These are phyloP conservation scores for Penicillium sp. DNA, from an alignment of 2,329 filamentous ascomycete species.

Conservation along the genomic window DNA sequence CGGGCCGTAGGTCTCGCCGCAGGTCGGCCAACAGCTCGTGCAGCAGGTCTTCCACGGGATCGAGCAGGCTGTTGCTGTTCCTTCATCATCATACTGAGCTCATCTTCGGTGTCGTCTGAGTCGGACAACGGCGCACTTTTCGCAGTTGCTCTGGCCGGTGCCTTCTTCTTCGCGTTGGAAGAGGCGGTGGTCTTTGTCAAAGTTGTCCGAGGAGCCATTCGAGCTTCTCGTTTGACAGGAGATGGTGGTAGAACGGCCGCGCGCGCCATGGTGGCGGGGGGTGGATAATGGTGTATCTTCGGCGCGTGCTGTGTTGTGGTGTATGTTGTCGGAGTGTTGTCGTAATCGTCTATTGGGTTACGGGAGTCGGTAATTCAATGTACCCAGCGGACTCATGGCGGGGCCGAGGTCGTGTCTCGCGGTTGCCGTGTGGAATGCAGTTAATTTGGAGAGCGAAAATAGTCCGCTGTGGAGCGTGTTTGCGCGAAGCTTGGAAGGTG, in stretches of 20 bases:
- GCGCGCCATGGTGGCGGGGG: conserved; percentile 20
- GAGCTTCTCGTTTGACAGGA: conserved; percentile 18
- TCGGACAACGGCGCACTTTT: conserved; percentile 8
- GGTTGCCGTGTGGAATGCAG: conserved; percentile 8
- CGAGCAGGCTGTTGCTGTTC: conserved; percentile 8
- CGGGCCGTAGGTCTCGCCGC: conserved; percentile 1
- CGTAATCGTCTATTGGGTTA: conserved; percentile 4
- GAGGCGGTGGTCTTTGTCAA: conserved; percentile 15
- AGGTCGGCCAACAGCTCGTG: conserved; percentile 12
- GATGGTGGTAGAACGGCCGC: conserved; percentile 24
- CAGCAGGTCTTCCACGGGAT: conserved; percentile 11
- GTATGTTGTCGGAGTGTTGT: conserved; percentile 5
- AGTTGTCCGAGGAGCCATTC: conserved; percentile 17
- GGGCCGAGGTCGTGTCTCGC: conserved; percentile 2
- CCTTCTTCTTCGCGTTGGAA: conserved; percentile 1
- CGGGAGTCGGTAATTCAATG: not conserved
- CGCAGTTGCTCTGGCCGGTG: conserved; percentile 1
- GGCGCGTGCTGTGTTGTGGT: not conserved
- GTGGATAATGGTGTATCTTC: not conserved
- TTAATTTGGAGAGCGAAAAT: conserved; percentile 15
- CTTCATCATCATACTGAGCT: conserved; percentile 21
- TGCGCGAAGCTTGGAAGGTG: conserved; percentile 8
- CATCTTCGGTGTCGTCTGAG: conserved; percentile 23
- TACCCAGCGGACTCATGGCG: conserved; percentile 19
- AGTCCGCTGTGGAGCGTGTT: conserved; percentile 19